Evolutionary conservation across 2,329 filamentous ascomycete species (phyloP).

Genomic region (Aureobasidium sp.): DNA sequence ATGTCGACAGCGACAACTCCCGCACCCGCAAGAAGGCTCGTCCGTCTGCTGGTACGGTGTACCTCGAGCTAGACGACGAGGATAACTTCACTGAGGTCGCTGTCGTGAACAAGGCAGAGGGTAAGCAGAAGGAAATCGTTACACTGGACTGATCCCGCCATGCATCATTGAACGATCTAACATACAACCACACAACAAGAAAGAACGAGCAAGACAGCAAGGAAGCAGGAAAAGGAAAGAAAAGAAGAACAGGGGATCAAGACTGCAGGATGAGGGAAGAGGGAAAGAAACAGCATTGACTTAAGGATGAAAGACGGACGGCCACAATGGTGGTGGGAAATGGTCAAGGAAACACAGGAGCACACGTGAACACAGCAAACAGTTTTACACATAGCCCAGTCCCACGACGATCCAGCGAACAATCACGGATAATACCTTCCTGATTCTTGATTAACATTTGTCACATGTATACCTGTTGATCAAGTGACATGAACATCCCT

Average conservation of each 20-base stretch:
- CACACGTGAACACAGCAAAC: background rate
- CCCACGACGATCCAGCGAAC: background rate
- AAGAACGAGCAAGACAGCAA: no score
- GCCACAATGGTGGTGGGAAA: no score
- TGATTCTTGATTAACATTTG: background rate
- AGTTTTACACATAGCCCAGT: background rate
- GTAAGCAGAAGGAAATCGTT: background rate
- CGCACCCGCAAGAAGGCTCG: background rate
- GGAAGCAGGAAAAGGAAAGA: background rate
- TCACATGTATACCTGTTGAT: accelerated
- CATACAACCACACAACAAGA: no score
- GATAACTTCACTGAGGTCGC: background rate
- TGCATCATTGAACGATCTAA: no score
- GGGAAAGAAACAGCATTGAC: no score
- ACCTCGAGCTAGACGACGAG: background rate
- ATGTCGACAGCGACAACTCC: background rate
- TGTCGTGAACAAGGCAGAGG: background rate
- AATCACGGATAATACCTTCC: background rate
- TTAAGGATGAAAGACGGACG: no score
- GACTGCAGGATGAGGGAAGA: no score
- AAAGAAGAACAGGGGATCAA: background rate
- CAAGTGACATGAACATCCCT: background rate
- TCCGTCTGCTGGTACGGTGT: background rate
- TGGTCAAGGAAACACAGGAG: no score
- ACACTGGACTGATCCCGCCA: background rate